Conservation (phyloP, 1,139 yeast genomes). For the Yamadazyma siamensis region DNA sequence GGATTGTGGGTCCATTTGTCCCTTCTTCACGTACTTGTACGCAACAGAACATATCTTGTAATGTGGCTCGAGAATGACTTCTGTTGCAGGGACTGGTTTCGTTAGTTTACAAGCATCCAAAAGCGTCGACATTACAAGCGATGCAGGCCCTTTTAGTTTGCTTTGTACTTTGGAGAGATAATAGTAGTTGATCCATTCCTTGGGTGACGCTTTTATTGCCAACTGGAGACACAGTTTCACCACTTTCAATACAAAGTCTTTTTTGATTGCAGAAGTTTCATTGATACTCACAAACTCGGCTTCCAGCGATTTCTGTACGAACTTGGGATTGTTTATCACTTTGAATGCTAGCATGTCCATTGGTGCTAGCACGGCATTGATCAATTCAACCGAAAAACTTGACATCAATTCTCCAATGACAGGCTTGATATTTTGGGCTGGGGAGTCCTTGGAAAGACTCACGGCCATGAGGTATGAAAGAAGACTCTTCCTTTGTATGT, state of each 20-base stretch:
- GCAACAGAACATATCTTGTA: constrained; percentile 58
- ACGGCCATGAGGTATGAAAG: constrained; percentile 77
- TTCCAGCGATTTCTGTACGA: constrained; percentile 24
- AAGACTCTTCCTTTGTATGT: constrained; percentile 65
- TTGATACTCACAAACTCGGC: constrained; percentile 22
- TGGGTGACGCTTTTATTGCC: constrained; percentile 39
- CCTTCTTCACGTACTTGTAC: constrained; percentile 51
- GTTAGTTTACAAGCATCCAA: constrained; percentile 24
- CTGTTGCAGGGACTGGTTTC: constrained; percentile 13
- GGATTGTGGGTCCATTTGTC: constrained; percentile 24
- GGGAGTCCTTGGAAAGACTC: constrained; percentile 35
- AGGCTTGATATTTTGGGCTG: constrained; percentile 20
- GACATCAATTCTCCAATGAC: constrained; percentile 52
- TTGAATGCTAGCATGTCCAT: constrained; percentile 59
- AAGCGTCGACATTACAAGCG: constrained; percentile 35
- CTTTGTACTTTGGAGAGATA: constrained; percentile 59
- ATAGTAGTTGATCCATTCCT: constrained; percentile 64
- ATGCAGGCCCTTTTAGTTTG: constrained; percentile 36
- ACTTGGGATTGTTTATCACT: constrained; percentile 34
- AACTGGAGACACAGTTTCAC: constrained; percentile 40
- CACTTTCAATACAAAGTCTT: constrained; percentile 27
- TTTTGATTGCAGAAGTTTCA: constrained; percentile 22
- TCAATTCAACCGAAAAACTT: constrained; percentile 57
- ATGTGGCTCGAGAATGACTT: constrained; percentile 66
- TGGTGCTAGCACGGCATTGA: constrained; percentile 61